Base-by-base conservation (phyloP, 345 rosid genomes). In the Crucihimalaya himalaica region DNA sequence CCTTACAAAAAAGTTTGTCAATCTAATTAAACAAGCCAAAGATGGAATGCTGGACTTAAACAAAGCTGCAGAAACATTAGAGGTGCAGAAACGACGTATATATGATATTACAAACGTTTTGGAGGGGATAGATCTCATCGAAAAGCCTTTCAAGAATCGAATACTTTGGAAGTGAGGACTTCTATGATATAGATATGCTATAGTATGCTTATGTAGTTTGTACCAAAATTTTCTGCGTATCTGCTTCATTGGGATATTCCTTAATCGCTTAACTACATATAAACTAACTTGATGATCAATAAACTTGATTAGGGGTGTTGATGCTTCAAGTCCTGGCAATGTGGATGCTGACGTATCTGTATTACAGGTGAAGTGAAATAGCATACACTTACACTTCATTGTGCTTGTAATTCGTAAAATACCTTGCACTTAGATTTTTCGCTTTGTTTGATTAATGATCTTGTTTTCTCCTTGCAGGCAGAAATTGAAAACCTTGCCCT, bases 121-220 rank as follows among this genome's bases (percentile, higher is more conserved):
- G 89, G 99, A 95, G 83, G 99, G 99, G 81, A 90, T 95, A 66
- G 98, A 89, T 79, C 96, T 95, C 35, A 92, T 95, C 67, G 98
- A 95, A 83, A 95, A 95, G 88, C 93, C 88, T 76, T 82, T 92
- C 34, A 95, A 92, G 84, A 95, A 92, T 82, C 86, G 84, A 78
- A 92, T 95, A 66, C 89, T 70, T 63, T 95, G 99, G 99, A 95
- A 92, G 99, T 95, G 92, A 85, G 72, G 66, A 55, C 67, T 32
- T 68, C 55, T 21, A 65, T 52, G 48, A 66, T 59, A 75, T 65
- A 59, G 20, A 55, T 21, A 60, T 46, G 53, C 63, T 59, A 75
- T 65, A 59, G 25, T 61, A 65, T 51, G 51, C 55, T 68, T 78
- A 46, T 71, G 79, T 72, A 64, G 55, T 72, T 73, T 28, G 13